These are phyloP conservation scores for Dipodascopsis tothii DNA, from an alignment of 805 yeast genomes.

Conservation along the genomic window DNA sequence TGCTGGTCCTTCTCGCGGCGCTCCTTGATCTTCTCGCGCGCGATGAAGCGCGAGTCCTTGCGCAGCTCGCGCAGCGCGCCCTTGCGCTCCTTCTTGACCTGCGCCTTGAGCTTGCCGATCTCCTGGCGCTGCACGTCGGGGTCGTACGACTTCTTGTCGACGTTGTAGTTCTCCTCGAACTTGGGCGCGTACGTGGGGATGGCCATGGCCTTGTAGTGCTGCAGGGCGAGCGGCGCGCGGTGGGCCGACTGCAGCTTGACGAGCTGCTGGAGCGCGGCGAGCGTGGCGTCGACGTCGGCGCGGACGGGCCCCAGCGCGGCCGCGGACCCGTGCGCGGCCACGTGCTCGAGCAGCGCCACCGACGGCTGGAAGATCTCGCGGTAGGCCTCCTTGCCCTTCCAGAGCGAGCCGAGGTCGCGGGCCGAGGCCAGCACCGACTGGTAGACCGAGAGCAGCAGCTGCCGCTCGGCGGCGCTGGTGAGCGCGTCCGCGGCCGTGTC, in stretches of 20 bases:
- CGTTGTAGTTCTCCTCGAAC: slow-evolving; percentile 92
- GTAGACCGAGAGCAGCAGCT: slow-evolving; percentile 14
- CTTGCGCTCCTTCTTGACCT: slow-evolving; percentile 87
- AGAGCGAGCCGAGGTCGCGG: slow-evolving; percentile 24
- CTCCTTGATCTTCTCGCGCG: slow-evolving; percentile 73
- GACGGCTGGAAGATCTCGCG: slow-evolving; percentile 27
- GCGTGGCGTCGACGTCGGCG: slow-evolving; percentile 1
- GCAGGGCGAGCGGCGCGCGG: slow-evolving; percentile 68
- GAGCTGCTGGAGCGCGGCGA: slow-evolving; percentile 39
- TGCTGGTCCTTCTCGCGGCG: slow-evolving; percentile 67
- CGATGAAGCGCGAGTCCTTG: slow-evolving; percentile 77
- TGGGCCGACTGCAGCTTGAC: slow-evolving; percentile 30
- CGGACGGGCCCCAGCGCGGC: slow-evolving; percentile 4
- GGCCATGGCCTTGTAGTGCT: slow-evolving; percentile 74
- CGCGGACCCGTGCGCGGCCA: neutral
- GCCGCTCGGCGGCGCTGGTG: slow-evolving; percentile 11
- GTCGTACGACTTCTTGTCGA: slow-evolving; percentile 88
- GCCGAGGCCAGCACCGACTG: slow-evolving; percentile 13
- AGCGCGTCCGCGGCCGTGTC: slow-evolving; percentile 4
- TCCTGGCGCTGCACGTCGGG: slow-evolving; percentile 75
- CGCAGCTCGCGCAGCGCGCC: slow-evolving; percentile 82
- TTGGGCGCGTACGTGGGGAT: slow-evolving; percentile 81
- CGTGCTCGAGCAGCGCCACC: slow-evolving; percentile 6
- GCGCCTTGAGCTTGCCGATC: slow-evolving; percentile 69
- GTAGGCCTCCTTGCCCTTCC: slow-evolving; percentile 29